Evolutionary conservation across 2,329 filamentous ascomycete genomes (phyloP).

Genomic region (Basipetospora sp.): DNA sequence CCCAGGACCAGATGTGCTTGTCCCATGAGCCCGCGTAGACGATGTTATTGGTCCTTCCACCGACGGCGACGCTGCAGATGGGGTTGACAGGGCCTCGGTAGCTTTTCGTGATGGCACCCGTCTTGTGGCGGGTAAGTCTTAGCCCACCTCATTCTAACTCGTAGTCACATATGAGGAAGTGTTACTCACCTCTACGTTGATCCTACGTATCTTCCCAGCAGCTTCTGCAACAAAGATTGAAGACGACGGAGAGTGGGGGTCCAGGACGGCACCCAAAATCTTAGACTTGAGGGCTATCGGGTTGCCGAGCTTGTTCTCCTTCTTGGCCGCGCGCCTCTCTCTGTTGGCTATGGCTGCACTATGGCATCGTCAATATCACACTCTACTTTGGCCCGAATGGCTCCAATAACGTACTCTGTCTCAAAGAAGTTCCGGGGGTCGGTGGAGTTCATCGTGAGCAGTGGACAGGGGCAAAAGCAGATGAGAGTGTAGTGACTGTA

Average conservation of each 20-base stretch:
- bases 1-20: slow-evolving; percentile 79
- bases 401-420: slow-evolving; percentile 76
- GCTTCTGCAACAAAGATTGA: slow-evolving; percentile 73
- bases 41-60: slow-evolving; percentile 37
- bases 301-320: slow-evolving; percentile 63
- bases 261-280: slow-evolving; percentile 57
- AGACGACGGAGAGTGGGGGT: slow-evolving; percentile 44
- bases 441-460: slow-evolving; percentile 28
- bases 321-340: slow-evolving; percentile 52
- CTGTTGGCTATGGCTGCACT: slow-evolving; percentile 35
- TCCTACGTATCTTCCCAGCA: slow-evolving; percentile 59
- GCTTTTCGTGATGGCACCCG: slow-evolving; percentile 13
- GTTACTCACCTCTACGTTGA: slow-evolving; percentile 58
- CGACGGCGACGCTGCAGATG: slow-evolving; percentile 60
- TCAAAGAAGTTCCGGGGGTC: slow-evolving; percentile 81
- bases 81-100: slow-evolving; percentile 69
- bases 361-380: slow-evolving; percentile 6
- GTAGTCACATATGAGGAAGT: too few relatives aligned
- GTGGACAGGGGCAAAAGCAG: background rate
- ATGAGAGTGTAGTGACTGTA: too few relatives aligned
- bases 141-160: too few relatives aligned
- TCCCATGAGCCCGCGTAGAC: slow-evolving; percentile 91
- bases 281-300: slow-evolving; percentile 75
- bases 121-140: slow-evolving; percentile 1
- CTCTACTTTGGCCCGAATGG: too few relatives aligned